These are phyloP conservation scores for Gossypium gossypioides DNA, from an alignment of 441 rosid species.

Conservation along the genomic window DNA sequence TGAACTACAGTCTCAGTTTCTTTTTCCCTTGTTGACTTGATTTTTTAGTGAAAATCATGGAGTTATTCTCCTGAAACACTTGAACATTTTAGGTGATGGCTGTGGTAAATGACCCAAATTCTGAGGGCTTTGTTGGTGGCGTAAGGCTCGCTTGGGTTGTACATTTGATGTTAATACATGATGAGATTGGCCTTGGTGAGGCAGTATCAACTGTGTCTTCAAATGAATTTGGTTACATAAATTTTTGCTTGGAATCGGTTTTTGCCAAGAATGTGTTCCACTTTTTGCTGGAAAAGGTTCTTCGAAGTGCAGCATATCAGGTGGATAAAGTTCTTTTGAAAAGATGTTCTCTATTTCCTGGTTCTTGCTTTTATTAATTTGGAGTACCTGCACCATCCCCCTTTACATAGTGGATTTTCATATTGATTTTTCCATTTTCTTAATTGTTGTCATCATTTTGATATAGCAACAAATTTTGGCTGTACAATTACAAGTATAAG, in stretches of 20 bases:
- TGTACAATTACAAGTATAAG: no score
- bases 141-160: conserved; percentile 90
- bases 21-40: neutral
- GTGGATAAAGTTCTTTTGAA: conserved; percentile 22
- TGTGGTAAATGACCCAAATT: conserved; percentile 41
- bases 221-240: conserved; percentile 52
- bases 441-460: neutral
- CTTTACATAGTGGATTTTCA: neutral
- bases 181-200: conserved; percentile 50
- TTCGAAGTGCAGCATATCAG: conserved; percentile 83
- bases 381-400: neutral
- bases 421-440: neutral
- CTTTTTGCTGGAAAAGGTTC: conserved; percentile 71
- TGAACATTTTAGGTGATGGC: conserved; percentile 62
- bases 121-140: conserved; percentile 70
- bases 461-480: neutral
- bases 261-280: conserved; percentile 75
- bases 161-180: conserved; percentile 72
- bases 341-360: neutral
- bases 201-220: conserved; percentile 41
- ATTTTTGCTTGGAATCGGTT: conserved; percentile 64
- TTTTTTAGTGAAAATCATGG: conserved; percentile 3
- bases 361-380: neutral
- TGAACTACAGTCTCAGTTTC: conserved; percentile 10
- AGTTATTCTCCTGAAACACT: conserved; percentile 5